Evolutionary conservation across 2,329 filamentous ascomycete species (phyloP).

Genomic region (Coniochaeta sp.): DNA sequence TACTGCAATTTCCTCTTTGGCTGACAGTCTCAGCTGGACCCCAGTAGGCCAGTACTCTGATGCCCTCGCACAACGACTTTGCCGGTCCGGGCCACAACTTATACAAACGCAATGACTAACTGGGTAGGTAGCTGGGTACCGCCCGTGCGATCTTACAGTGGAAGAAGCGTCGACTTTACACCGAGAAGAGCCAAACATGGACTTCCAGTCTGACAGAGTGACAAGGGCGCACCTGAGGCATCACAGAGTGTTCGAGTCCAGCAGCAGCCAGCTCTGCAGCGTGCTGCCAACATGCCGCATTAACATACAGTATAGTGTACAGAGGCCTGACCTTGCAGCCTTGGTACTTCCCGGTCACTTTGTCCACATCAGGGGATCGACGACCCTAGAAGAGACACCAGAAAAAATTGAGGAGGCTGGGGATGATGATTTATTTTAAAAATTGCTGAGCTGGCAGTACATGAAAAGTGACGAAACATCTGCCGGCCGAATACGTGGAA

Average conservation of each 20-base stretch:
- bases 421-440: neutral
- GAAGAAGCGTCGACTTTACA: neutral
- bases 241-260: neutral
- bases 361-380: neutral
- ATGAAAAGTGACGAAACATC: constrained; percentile 20
- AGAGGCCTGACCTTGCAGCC: neutral
- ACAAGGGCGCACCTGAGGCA: neutral
- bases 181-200: neutral
- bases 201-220: neutral
- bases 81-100: neutral
- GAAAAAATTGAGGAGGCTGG: constrained; percentile 10
- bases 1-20: neutral
- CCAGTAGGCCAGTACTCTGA: neutral
- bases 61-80: neutral
- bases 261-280: neutral
- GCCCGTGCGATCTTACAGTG: neutral
- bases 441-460: constrained; percentile 21
- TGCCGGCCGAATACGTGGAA: neutral
- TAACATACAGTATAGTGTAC: neutral
- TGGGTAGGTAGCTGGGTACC: no score
- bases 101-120: neutral
- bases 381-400: neutral
- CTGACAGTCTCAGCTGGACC: neutral
- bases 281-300: neutral
- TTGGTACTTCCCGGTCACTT: neutral